Conservation (phyloP, 257 asterid genomes). For the Nicotiana sylvestris region DNA sequence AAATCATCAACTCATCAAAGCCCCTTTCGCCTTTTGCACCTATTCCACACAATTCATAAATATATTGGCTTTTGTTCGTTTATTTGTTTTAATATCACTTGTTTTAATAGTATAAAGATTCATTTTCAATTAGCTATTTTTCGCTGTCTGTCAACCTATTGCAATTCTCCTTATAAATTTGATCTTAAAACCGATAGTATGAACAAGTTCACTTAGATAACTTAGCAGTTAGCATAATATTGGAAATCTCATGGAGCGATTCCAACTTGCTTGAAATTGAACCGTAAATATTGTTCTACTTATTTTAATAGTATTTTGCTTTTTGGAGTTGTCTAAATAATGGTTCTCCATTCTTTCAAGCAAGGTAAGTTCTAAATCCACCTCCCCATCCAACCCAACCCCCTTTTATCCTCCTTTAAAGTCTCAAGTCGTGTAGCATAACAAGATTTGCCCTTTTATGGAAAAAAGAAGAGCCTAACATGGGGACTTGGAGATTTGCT, state of each 20-base stretch:
- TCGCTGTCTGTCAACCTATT: too few species aligned
- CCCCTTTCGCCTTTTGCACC: not conserved
- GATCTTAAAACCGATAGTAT: too few species aligned
- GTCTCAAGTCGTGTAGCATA: constrained; percentile 9
- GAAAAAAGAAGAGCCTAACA: constrained; percentile 4
- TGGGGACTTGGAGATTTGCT: not conserved
- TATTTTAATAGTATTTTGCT: not conserved
- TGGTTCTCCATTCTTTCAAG: not conserved
- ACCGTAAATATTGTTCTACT: too few species aligned
- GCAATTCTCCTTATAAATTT: too few species aligned
- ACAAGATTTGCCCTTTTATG: constrained; percentile 7
- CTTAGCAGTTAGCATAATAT: not conserved
- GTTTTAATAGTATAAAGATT: too few species aligned
- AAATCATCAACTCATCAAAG: not conserved
- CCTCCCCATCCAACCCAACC: not conserved
- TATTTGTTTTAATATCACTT: too few species aligned
- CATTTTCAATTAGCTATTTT: too few species aligned
- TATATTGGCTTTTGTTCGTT: not conserved
- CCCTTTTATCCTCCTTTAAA: not conserved
- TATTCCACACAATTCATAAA: not conserved
- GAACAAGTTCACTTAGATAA: not conserved
- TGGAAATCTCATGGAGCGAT: not conserved
- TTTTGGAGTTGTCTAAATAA: not conserved
- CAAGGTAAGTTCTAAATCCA: not conserved
- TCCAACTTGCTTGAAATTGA: too few species aligned